Conservation (phyloP, 2,329 filamentous ascomycete genomes). For the Fusarium caatingaense region DNA sequence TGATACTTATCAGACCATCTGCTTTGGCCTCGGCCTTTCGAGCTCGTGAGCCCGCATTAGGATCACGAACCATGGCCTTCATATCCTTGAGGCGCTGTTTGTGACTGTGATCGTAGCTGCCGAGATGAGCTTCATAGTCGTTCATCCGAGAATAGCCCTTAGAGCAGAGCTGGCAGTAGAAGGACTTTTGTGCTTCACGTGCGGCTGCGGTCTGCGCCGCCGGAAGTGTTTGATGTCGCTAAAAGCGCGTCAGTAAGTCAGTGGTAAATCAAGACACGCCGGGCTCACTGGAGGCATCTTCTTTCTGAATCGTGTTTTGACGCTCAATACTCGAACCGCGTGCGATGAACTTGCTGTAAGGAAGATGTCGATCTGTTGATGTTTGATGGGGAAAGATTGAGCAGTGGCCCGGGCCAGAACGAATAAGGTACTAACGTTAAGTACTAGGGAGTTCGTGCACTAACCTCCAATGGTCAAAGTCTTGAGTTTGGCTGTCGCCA, state of each 20-base stretch:
- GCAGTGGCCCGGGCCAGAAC: constrained; percentile 7
- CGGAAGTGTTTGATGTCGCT: constrained; percentile 69
- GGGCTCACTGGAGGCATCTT: constrained; percentile 67
- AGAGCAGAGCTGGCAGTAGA: constrained; percentile 87
- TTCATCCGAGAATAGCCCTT: constrained; percentile 97
- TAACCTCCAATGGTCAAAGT: constrained; percentile 5
- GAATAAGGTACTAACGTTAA: constrained; percentile 4
- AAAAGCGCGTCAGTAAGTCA: constrained; percentile 25
- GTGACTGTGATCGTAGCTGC: constrained; percentile 95
- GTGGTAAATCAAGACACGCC: constrained; percentile 54
- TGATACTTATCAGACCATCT: constrained; percentile 75
- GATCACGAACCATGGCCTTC: constrained; percentile 83
- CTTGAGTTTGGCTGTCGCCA: constrained; percentile 14
- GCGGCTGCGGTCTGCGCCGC: constrained; percentile 71
- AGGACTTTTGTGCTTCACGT: constrained; percentile 80
- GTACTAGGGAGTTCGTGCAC: not conserved
- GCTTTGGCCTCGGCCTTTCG: constrained; percentile 78
- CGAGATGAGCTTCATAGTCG: constrained; percentile 94
- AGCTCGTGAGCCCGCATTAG: constrained; percentile 71
- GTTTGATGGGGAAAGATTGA: constrained; percentile 22
- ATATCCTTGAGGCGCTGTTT: constrained; percentile 90
- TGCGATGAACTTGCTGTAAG: not conserved
- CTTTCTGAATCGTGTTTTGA: not conserved
- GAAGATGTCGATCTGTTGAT: constrained; percentile 2
- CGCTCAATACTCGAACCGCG: not conserved